Base-by-base conservation (phyloP, 2,329 filamentous ascomycete species). In the Xylariaceae sp. region DNA sequence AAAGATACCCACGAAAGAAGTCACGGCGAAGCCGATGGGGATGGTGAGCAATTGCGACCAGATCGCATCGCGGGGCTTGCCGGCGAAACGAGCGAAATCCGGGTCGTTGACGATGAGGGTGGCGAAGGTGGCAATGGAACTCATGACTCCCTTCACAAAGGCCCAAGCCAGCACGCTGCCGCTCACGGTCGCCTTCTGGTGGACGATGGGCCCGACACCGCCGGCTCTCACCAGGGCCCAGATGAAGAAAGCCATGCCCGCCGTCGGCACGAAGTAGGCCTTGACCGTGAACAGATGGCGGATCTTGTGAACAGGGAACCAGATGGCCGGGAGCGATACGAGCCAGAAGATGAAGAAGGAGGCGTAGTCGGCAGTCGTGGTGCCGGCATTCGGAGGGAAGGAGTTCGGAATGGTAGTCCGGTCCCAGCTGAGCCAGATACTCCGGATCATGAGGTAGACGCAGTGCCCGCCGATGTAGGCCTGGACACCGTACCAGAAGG, bases 271-370 rank as follows among this genome's bases (percentile, higher is more conserved):
- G 56, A 95, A 82, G 67, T 84, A 88, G 0, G 91, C 85, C 74
- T 96, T 96, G 67, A 89, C 87, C 0, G 91, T 96, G 73, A 96
- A 96, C 3, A 96, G 76, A 69, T 96, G 91, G 45, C 91, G 84
- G 65, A 95, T 85, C 73, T 92, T 83, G 71, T 95, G 88, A 1
- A 95, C 89, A 0, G 89, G 90, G 62, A 94, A 91, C 85, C 88
- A 95, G 57, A 95, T 86, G 26, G 89, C 89, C 0, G 91, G 90
- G 1, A 95, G 76, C 1, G 87, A 91, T 59, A 80, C 75, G 2
- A 89, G 68, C 89, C 89, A 95, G 71, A 95, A 96, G 54, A 96
- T 74, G 74, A 95, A 87, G 73, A 95, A 96, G 9, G 87, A 88
- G 44, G 85, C 80, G 64, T 88, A 95, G 61, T 87, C 81, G 41